phyloP scores from a whole-genome alignment of 352 stramenopile species.

The Pythium utonaiense region DNA sequence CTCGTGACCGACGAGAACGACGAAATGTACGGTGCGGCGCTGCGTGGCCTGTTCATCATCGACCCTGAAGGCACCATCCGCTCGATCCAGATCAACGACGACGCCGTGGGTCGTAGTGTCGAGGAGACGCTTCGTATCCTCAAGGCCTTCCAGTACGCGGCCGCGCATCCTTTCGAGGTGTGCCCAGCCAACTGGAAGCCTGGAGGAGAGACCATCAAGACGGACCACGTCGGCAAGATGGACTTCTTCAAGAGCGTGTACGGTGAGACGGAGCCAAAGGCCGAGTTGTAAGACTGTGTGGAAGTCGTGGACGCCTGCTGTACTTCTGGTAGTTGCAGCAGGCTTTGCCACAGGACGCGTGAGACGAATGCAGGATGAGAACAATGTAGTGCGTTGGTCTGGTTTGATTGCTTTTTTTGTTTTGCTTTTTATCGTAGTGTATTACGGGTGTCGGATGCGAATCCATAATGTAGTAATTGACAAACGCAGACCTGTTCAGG shows the following conservation, averaged over 20 bases:
- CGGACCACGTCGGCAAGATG: constrained; percentile 77
- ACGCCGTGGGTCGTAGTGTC: constrained; percentile 76
- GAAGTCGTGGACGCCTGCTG: no score
- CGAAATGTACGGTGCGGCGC: constrained; percentile 70
- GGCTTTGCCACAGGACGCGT: background rate
- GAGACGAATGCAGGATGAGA: background rate
- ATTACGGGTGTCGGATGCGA: constrained; percentile 4
- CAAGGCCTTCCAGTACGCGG: constrained; percentile 82
- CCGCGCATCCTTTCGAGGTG: constrained; percentile 73
- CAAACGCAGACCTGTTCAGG: constrained; percentile 8
- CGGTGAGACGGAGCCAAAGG: constrained; percentile 43
- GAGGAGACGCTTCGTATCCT: constrained; percentile 82
- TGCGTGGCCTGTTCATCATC: constrained; percentile 83
- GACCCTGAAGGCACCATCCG: constrained; percentile 79
- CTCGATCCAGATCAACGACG: constrained; percentile 85
- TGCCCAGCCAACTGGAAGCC: constrained; percentile 87
- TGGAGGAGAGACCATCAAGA: constrained; percentile 81
- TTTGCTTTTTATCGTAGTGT: constrained; percentile 6
- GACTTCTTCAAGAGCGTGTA: constrained; percentile 86
- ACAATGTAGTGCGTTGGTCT: constrained; percentile 3
- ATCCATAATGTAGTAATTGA: constrained; percentile 13
- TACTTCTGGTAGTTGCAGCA: background rate
- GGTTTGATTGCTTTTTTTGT: constrained; percentile 7
- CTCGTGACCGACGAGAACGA: constrained; percentile 80
- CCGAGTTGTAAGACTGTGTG: constrained; percentile 31